Base-by-base conservation (phyloP, 805 yeast genomes). In the Saturnispora dispora region DNA sequence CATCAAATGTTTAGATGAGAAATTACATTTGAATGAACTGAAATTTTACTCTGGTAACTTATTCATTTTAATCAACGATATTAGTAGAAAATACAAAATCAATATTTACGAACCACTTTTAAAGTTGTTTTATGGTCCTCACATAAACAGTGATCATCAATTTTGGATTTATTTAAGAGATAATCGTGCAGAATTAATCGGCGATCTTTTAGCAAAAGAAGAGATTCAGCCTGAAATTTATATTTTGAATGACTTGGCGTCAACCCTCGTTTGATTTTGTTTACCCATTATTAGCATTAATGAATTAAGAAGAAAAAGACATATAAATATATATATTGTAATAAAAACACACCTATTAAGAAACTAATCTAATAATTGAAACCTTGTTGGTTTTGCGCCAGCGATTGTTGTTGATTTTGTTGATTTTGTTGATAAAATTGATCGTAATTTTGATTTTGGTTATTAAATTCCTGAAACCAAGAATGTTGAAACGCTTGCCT, bases 391-490 rank as follows among this genome's bases (percentile, higher is more conserved):
- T 46, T 51, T 20, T 45, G 52, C 27, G 41, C 41, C 41, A 37
- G 23, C 23, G 41, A 17, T 37, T 46, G 48, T n/a, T 54, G 58
- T 35, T 53, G 53, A 30, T 47, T 53, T 30, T 53, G 53, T 27
- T 52, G 57, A 33, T 41, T 17, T 33, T 46, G 47, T 33, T 37
- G 50, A 33, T 42, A 28, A 32, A 50, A 46, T 4, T 45, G 28
- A 10, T 48, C 48, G 30, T 53, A 52, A 11, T 13, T 10, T 13
- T 28, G 32, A 15, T 32, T 13, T 5, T 58, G 61, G 37, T 53
- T 61, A 23, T 80, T 73, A 53, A 78, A 82, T 59, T 88, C 95
- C 51, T 81, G 83, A 64, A 88, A 87, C 95, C 95, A 82, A 10
- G 88, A 85, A 63, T 84, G 83, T 55, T 78, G 81, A 57, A 78